These are phyloP conservation scores for Colletotrichum endophyticum DNA, from an alignment of 2,329 filamentous ascomycete species.

Conservation along the genomic window DNA sequence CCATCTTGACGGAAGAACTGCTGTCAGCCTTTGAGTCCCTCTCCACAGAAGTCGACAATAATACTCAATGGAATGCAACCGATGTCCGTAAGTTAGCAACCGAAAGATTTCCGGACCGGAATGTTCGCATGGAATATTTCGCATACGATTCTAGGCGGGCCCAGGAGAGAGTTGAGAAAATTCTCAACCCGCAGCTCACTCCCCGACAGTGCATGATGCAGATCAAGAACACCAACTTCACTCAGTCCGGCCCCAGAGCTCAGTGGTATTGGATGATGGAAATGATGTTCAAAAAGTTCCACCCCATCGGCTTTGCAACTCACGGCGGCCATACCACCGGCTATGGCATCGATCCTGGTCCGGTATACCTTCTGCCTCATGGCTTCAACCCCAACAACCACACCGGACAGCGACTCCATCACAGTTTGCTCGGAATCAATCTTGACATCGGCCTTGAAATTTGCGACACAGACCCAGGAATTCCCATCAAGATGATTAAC, in stretches of 20 bases:
- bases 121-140: not conserved
- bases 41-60: not conserved
- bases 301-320: not conserved
- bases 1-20: too few relatives aligned
- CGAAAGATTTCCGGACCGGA: not conserved
- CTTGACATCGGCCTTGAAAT: not conserved
- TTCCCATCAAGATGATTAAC: fast-evolving
- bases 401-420: not conserved
- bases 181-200: not conserved
- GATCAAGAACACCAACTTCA: not conserved
- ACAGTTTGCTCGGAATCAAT: not conserved
- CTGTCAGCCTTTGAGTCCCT: not conserved
- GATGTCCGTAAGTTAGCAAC: not conserved
- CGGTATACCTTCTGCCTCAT: not conserved
- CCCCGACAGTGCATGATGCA: not conserved
- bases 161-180: not conserved
- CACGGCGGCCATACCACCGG: not conserved
- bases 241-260: not conserved
- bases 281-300: not conserved
- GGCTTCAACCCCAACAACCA: not conserved
- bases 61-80: not conserved
- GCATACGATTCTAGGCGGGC: not conserved
- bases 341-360: not conserved
- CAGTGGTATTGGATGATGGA: not conserved
- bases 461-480: not conserved